Evolutionary conservation across 2,329 filamentous ascomycete genomes (phyloP), one percentile per base, ranked within the genome.

Genomic region (Leptographium lundbergii): DNA sequence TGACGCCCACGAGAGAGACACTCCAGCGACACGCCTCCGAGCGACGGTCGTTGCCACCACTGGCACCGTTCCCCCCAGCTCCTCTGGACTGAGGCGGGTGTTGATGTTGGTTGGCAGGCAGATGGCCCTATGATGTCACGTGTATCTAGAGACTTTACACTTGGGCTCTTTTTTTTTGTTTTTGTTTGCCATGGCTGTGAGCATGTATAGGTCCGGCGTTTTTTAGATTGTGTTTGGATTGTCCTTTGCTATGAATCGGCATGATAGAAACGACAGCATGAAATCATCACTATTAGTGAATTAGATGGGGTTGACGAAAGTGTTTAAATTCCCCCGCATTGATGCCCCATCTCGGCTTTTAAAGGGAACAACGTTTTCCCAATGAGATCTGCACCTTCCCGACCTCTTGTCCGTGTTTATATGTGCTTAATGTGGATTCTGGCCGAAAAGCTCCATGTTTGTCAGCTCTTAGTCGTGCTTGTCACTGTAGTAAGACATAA

Each of bases 1-100:
- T 60, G 61, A 61, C 62, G 9, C 60, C 62, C 3, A 59, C 62
- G 2, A 54, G 48, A n/a, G 59, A 62, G 50, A 62, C 60, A 11
- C 56, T 61, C 47, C 51, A 25, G 48, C 53, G 59, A 9, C 59
- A 60, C 45, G 53, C 62, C 2, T 59, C 60, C n/a, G 62, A 62
- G 57, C 58, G 62, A 25, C 47, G 34, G 53, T 57, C 59, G 2
- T n/a, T 52, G 45, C 50, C 55, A 14, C 24, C 60, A 29, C 29
- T 45, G 36, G 56, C 39, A 11, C 34, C 55, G 32, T 22, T 48
- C 2, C 47, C 47, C 9, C 48, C 42, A 45, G 42, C 42, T 22
- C 17, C 19, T 19, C 42, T 45, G 42, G 48, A 52, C 22, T 29
- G 11, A 27, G 29, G 24, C 13, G 6, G 19, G 39, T 3, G 27